Evolutionary conservation across 768 basidiomycete genomes (phyloP).

Genomic region (Asterophora lycoperdoides): DNA sequence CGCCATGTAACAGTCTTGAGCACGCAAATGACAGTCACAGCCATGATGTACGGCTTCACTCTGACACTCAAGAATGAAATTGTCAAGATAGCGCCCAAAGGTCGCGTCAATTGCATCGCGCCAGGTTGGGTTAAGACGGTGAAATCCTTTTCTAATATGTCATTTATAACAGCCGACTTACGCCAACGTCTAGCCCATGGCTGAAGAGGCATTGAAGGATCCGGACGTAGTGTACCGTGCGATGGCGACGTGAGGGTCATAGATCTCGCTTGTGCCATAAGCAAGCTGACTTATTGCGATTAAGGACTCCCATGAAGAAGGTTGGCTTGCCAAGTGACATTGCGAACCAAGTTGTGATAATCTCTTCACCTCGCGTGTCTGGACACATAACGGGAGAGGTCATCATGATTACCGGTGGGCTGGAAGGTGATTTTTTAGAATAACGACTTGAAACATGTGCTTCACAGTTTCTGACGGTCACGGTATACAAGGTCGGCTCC

Average conservation of each 20-base stretch:
- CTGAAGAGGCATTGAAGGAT: slow-evolving; percentile 51
- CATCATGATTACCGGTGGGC: slow-evolving; percentile 70
- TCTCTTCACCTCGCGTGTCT: slow-evolving; percentile 58
- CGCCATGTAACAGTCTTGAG: neutral
- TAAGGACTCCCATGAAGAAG: slow-evolving; percentile 67
- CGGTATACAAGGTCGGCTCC: slow-evolving; percentile 25
- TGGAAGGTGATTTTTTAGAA: slow-evolving; percentile 53
- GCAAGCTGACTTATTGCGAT: neutral
- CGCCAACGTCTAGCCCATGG: slow-evolving; percentile 40
- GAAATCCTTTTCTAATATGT: neutral
- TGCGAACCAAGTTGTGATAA: slow-evolving; percentile 57
- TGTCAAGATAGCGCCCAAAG: slow-evolving; percentile 66
- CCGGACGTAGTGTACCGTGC: slow-evolving; percentile 51
- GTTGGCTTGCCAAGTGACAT: slow-evolving; percentile 59
- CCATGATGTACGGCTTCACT: slow-evolving; percentile 70
- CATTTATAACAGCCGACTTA: no score
- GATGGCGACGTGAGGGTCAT: slow-evolving; percentile 56
- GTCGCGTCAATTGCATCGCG: slow-evolving; percentile 64
- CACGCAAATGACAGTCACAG: slow-evolving; percentile 25
- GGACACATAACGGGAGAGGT: slow-evolving; percentile 71
- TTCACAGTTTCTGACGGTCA: slow-evolving; percentile 9
- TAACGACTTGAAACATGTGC: neutral
- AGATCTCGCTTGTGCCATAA: neutral
- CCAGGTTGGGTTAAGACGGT: slow-evolving; percentile 67
- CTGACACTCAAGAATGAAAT: slow-evolving; percentile 76